Base-by-base conservation (phyloP, 192 early-diverging fungal species). In the Rhizoclosmatium sp. region DNA sequence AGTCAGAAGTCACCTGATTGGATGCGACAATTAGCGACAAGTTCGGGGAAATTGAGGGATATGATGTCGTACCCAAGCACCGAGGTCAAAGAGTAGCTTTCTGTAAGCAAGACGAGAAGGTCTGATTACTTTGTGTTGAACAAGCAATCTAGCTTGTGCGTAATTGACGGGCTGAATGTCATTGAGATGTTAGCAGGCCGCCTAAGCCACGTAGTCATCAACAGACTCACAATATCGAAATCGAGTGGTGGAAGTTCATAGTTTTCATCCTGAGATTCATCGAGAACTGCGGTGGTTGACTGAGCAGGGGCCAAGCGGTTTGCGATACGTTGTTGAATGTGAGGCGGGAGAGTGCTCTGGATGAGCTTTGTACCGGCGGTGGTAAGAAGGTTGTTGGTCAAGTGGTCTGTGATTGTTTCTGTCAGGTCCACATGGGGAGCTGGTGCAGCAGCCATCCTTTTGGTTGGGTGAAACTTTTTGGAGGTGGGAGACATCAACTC, bases 1-100 rank as follows among this genome's bases (percentile, higher is more conserved):
- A 58, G 21, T 72, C 72, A n/a, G 84, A 85, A 3, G 84, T 78
- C 45, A 84, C 68, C 73, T 78, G 44, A 61, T 48, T 3, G 2
- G 3, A 16, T 10, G 40, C 14, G 10, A 31, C 19, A n/a, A 47
- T 2, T 2, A 12, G n/a, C 19, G 71, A 59, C 16, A 73, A 9
- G 71, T 54, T 12, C 39, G 4, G n/a, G 71, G 16, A 45, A 59
- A n/a, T 54, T 0, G 71, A 19, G 56, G 21, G 14, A 42, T 47
- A 23, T 10, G 40, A 65, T 10, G 12, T 12, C n/a, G 23, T 75
- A 64, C 73, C 73, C 73, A 75, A 39, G 73, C 73, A 12, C 73
- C 73, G 46, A 75, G 73, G 39, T 75, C 73, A 31, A 75, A 75
- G 46, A 75, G 56, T 1, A 75, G 46, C 23, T 59, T 59, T 2